Evolutionary conservation across 163 green algal genomes (phyloP).

Genomic region (Volvox carteri): DNA sequence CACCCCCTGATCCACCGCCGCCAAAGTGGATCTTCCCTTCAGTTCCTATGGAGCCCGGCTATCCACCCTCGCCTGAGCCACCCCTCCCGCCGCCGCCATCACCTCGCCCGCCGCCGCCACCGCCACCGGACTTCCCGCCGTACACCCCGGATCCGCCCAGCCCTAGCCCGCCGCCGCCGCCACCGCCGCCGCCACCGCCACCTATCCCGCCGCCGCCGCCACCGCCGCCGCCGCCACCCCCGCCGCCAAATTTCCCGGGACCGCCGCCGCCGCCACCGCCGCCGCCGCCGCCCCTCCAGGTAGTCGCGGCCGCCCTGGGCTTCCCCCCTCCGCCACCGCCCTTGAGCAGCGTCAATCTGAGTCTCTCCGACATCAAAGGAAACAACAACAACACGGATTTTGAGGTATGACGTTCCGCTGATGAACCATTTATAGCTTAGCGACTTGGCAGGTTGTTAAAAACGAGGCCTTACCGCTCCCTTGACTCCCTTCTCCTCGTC

Average conservation of each 20-base stretch:
- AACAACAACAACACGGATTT: not conserved
- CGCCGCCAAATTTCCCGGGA: not conserved
- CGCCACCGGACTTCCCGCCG: conserved; percentile 10
- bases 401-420: not conserved
- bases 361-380: conserved; percentile 7
- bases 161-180: conserved; percentile 10
- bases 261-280: not conserved
- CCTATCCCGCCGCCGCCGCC: conserved; percentile 16
- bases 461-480: no score
- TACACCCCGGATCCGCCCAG: conserved; percentile 27
- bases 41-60: not conserved
- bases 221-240: conserved; percentile 15
- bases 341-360: not conserved
- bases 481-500: no score
- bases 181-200: conserved; percentile 20
- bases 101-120: conserved; percentile 14
- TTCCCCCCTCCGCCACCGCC: conserved; percentile 15
- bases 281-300: not conserved
- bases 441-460: no score
- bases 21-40: not conserved
- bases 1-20: not conserved
- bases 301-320: not conserved
- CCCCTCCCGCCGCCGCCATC: not conserved
- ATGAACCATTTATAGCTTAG: no score
- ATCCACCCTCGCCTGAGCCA: not conserved